Evolutionary conservation across 2,329 filamentous ascomycete genomes (phyloP).

Genomic region (Mycogone perniciosa): DNA sequence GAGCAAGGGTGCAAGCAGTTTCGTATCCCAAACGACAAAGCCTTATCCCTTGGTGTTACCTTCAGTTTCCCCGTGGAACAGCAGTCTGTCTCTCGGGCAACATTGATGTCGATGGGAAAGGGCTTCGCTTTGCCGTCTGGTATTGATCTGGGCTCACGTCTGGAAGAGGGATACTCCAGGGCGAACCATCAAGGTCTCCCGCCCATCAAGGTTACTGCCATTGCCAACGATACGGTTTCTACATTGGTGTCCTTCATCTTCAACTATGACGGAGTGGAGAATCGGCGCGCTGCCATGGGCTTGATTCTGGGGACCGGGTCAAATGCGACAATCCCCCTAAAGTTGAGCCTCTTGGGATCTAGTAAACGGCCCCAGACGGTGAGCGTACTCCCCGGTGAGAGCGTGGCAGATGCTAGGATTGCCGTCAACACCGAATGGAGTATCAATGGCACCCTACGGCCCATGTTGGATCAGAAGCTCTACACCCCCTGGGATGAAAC

Average conservation of each 20-base stretch:
- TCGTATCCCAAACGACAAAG: slow-evolving; percentile 35
- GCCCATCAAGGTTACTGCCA: slow-evolving; percentile 63
- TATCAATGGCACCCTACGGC: slow-evolving; percentile 66
- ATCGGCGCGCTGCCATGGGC: slow-evolving; percentile 67
- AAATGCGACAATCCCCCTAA: slow-evolving; percentile 73
- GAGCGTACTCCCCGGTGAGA: slow-evolving; percentile 40
- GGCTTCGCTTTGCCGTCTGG: slow-evolving; percentile 58
- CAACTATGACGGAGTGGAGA: slow-evolving; percentile 53
- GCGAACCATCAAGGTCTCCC: slow-evolving; percentile 48
- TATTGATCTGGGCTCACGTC: slow-evolving; percentile 53
- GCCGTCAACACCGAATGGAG: slow-evolving; percentile 82
- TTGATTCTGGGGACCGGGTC: slow-evolving; percentile 76
- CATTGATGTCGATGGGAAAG: slow-evolving; percentile 63
- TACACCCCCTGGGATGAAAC: slow-evolving; percentile 65
- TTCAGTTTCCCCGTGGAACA: slow-evolving; percentile 68
- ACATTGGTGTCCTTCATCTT: slow-evolving; percentile 74
- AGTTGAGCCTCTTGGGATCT: slow-evolving; percentile 53
- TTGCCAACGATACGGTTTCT: slow-evolving; percentile 76
- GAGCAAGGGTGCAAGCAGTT: slow-evolving; percentile 45
- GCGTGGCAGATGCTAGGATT: slow-evolving; percentile 52
- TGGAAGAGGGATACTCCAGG: slow-evolving; percentile 52
- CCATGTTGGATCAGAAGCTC: slow-evolving; percentile 55
- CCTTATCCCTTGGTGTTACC: slow-evolving; percentile 59
- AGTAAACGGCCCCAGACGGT: slow-evolving; percentile 52
- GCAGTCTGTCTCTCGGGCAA: slow-evolving; percentile 54